Evolutionary conservation across 108 stramenopile genomes (phyloP).

Genomic region (Pelagomonas calceolata): DNA sequence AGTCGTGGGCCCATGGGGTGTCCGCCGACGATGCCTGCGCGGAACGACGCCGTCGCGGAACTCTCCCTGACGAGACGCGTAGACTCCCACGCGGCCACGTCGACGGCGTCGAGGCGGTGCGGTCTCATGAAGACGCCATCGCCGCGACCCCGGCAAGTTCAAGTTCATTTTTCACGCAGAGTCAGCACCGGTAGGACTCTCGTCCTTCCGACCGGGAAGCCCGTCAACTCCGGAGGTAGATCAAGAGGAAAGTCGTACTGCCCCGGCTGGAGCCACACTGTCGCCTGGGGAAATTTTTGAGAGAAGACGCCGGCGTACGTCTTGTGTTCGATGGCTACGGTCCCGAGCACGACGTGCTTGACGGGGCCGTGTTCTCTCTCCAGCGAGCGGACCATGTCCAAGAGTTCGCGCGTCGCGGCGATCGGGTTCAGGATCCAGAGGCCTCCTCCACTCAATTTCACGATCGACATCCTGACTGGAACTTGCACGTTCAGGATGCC

Average conservation of each 20-base stretch:
- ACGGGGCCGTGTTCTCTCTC: slow-evolving; percentile 59
- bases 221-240: slow-evolving; percentile 60
- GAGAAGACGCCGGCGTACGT: slow-evolving; percentile 76
- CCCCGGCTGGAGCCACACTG: slow-evolving; percentile 68
- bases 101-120: too few relatives aligned
- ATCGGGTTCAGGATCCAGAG: slow-evolving; percentile 80
- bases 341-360: slow-evolving; percentile 74
- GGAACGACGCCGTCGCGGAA: too few relatives aligned
- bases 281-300: slow-evolving; percentile 63
- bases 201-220: slow-evolving; percentile 61
- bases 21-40: slow-evolving; percentile 22
- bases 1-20: slow-evolving; percentile 59
- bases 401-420: slow-evolving; percentile 68
- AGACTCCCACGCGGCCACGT: too few relatives aligned
- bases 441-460: slow-evolving; percentile 58
- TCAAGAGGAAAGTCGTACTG: slow-evolving; percentile 72
- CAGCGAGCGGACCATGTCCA: slow-evolving; percentile 46
- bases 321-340: slow-evolving; percentile 87
- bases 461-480: slow-evolving; percentile 69
- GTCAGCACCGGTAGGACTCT: slow-evolving; percentile 31
- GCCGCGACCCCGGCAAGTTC: too few relatives aligned
- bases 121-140: too few relatives aligned
- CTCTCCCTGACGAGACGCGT: too few relatives aligned
- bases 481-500: slow-evolving; percentile 87
- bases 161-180: too few relatives aligned